Base-by-base conservation (phyloP, 2,329 filamentous ascomycete genomes). In the Sporothrix protearum region DNA sequence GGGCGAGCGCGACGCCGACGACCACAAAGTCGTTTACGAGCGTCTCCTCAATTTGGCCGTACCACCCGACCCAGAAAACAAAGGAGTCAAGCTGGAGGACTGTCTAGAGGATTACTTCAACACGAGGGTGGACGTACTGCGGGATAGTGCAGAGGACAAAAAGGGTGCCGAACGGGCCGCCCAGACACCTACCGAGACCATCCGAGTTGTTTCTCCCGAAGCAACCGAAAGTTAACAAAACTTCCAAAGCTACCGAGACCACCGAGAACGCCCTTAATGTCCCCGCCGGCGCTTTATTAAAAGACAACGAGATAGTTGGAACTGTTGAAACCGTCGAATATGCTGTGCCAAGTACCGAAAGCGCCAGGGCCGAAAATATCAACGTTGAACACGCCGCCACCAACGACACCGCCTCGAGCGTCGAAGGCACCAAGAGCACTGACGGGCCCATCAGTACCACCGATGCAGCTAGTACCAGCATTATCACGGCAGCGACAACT, bases 41-140 rank as follows among this genome's bases (percentile, higher is more conserved):
- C 87, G 96, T 69, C 82, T 97, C 28, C 84, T 99, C 7, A 96
- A 98, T 77, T 88, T 99, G 53, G 94, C 94, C 0, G 92, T 99
- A n/a, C 92, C 93, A 0, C 85, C 90, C 0, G 90, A 92, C 67
- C 86, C 89, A 6, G 88, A 92, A 61, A 90, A 89, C 30, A 89
- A 88, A 72, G 85, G 86, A 2, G 86, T 97, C 73, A 94, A 91
- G 36, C 82, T 99, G 25, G 96, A 98, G 80, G 92, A 96, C 75
- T 98, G 95, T 76, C 82, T 99, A 22, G 94, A 97, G 79, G 90
- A 91, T 69, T 98, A 97, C 78, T 98, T 98, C 85, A 97, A 98
- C 80, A 94, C 94, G 71, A 87, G 89, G 71, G 93, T 99, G 69
- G 94, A 97, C 77, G 94, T 99, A 2, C 90, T 91, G 75, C 87